Evolutionary conservation across 164 flowering plant species (phyloP).

Genomic region (Akebia trifoliata): DNA sequence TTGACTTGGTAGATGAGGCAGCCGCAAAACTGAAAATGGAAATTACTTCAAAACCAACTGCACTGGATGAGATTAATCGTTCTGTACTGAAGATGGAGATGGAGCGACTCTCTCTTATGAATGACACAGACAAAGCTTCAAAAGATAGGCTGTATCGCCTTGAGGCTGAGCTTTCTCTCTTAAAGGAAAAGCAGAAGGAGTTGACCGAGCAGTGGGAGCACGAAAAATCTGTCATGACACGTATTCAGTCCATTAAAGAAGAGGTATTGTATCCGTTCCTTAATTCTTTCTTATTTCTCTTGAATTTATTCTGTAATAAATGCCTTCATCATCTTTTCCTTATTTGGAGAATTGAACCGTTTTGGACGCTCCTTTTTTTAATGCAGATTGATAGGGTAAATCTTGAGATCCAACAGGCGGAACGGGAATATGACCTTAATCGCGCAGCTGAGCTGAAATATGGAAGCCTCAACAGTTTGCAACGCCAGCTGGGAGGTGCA

Average conservation of each 20-base stretch:
- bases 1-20: slow-evolving; percentile 95
- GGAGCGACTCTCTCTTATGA: slow-evolving; percentile 83
- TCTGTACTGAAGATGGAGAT: slow-evolving; percentile 82
- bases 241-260: slow-evolving; percentile 86
- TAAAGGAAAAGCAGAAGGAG: slow-evolving; percentile 68
- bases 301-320: background rate
- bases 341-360: too few species aligned
- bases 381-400: slow-evolving; percentile 92
- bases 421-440: slow-evolving; percentile 94
- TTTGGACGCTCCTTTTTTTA: background rate
- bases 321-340: background rate
- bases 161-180: slow-evolving; percentile 67
- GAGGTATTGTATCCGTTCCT: slow-evolving; percentile 43
- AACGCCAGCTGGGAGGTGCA: slow-evolving; percentile 72
- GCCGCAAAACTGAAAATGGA: slow-evolving; percentile 97
- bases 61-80: slow-evolving; percentile 83
- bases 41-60: slow-evolving; percentile 91
- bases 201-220: slow-evolving; percentile 92
- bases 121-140: slow-evolving; percentile 88
- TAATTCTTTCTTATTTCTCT: background rate
- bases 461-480: slow-evolving; percentile 80
- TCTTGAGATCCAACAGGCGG: slow-evolving; percentile 94
- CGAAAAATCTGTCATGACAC: slow-evolving; percentile 86
- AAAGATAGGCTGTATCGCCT: slow-evolving; percentile 78
- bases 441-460: slow-evolving; percentile 96